phyloP scores from a whole-genome alignment of 805 yeast species.

The Limtongia smithiae region DNA sequence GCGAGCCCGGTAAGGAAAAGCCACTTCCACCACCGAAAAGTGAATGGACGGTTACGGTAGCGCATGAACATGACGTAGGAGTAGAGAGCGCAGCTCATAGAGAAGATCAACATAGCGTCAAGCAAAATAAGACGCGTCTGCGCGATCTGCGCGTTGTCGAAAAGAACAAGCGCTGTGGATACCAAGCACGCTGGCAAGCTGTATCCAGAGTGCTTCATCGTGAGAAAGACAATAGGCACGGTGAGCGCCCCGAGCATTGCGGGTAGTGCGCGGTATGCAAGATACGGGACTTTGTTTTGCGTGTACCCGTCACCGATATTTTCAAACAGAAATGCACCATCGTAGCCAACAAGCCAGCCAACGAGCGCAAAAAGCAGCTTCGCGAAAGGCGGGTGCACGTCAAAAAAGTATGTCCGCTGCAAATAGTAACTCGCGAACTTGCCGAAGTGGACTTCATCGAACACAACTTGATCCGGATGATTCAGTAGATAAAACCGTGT shows the following conservation, averaged over 20 bases:
- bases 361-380: slow-evolving; percentile 85
- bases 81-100: slow-evolving; percentile 78
- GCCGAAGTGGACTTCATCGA: slow-evolving; percentile 50
- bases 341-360: slow-evolving; percentile 85
- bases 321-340: slow-evolving; percentile 90
- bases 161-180: slow-evolving; percentile 69
- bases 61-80: slow-evolving; percentile 75
- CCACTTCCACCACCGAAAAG: slow-evolving; percentile 83
- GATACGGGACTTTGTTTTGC: slow-evolving; percentile 75
- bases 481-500: slow-evolving; percentile 75
- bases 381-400: slow-evolving; percentile 97
- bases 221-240: slow-evolving; percentile 77
- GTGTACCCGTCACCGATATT: slow-evolving; percentile 80
- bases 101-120: slow-evolving; percentile 82
- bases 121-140: slow-evolving; percentile 87
- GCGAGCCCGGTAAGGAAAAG: slow-evolving; percentile 76
- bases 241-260: slow-evolving; percentile 81
- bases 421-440: slow-evolving; percentile 55
- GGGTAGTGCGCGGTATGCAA: slow-evolving; percentile 73
- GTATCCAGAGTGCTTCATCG: slow-evolving; percentile 81
- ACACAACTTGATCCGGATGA: slow-evolving; percentile 67
- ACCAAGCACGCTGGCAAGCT: slow-evolving; percentile 74
- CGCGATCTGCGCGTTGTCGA: slow-evolving; percentile 86
- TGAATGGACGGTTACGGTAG: slow-evolving; percentile 63
- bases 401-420: slow-evolving; percentile 89